Conservation (phyloP, 2,329 filamentous ascomycete species). For the Coniochaeta hoffmannii region DNA sequence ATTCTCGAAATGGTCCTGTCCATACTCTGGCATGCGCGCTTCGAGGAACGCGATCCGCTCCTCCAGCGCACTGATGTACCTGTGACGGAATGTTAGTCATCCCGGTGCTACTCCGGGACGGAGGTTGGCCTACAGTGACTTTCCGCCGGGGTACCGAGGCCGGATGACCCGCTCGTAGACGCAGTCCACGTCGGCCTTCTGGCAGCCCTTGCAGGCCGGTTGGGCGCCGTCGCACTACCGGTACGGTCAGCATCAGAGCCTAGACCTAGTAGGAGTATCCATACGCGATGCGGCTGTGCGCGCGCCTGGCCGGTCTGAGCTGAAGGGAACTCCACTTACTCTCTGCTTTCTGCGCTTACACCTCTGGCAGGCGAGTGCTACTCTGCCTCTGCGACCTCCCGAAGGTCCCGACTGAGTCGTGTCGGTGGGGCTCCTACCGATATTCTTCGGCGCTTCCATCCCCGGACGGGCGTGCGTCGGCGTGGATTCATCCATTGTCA, state of each 20-base stretch:
- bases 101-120: not conserved
- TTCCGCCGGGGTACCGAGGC: slow-evolving; percentile 19
- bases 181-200: slow-evolving; percentile 13
- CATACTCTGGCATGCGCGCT: slow-evolving; percentile 17
- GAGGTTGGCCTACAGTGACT: slow-evolving; percentile 13
- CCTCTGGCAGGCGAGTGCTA: slow-evolving; percentile 17
- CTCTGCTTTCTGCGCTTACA: slow-evolving; percentile 19
- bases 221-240: slow-evolving; percentile 17
- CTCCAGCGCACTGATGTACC: slow-evolving; percentile 19
- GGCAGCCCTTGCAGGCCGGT: slow-evolving; percentile 17
- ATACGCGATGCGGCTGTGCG: not conserved
- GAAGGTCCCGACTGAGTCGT: not conserved
- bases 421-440: not conserved
- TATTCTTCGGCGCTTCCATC: not conserved
- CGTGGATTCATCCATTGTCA: not conserved
- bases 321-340: slow-evolving; percentile 6
- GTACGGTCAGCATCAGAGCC: not conserved
- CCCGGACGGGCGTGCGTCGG: not conserved
- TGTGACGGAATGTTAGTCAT: slow-evolving; percentile 1
- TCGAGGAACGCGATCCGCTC: slow-evolving; percentile 21
- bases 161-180: slow-evolving; percentile 17
- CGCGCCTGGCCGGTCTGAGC: not conserved
- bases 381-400: slow-evolving; percentile 3
- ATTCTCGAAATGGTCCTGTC: slow-evolving; percentile 16
- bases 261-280: not conserved